Evolutionary conservation across 345 rosid species (phyloP).

Genomic region (Boechera retrofracta): DNA sequence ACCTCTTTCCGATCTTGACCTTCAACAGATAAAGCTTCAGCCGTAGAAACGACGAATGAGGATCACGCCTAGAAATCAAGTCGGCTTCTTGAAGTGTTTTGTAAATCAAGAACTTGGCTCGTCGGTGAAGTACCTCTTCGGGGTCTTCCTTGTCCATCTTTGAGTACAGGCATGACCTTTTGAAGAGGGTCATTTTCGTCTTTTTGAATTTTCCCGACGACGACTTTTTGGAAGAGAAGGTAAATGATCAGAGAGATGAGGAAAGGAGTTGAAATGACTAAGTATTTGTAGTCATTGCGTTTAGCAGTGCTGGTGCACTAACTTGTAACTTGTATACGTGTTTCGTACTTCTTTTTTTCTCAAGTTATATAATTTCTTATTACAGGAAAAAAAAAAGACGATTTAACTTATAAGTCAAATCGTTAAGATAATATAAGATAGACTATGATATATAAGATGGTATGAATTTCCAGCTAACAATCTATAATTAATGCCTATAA

Average conservation of each 20-base stretch:
- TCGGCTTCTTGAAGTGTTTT: conserved; percentile 54
- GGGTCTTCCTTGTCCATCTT: conserved; percentile 76
- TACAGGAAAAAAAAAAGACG: not conserved
- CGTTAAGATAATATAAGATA: conserved; percentile 10
- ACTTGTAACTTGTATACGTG: conserved; percentile 37
- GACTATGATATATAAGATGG: not conserved
- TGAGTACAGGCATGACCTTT: conserved; percentile 53
- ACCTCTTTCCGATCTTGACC: conserved; percentile 66
- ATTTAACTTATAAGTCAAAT: conserved; percentile 31
- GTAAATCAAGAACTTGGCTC: conserved; percentile 90
- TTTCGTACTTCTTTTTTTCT: not conserved
- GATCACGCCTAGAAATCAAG: conserved; percentile 46
- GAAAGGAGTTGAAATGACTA: conserved; percentile 7
- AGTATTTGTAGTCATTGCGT: conserved; percentile 51
- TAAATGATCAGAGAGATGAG: conserved; percentile 17
- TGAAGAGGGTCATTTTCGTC: conserved; percentile 51
- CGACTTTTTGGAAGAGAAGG: not conserved
- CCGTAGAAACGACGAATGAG: conserved; percentile 52
- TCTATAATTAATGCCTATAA: not conserved
- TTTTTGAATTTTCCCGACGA: conserved; percentile 1
- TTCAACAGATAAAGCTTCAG: conserved; percentile 59
- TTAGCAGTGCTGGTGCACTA: conserved; percentile 52
- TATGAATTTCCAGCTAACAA: conserved; percentile 39
- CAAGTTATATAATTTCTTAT: not conserved
- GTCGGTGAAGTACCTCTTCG: conserved; percentile 57